phyloP scores from a whole-genome alignment of 2,329 filamentous ascomycete species.

The Ophiostoma pallidulum region DNA sequence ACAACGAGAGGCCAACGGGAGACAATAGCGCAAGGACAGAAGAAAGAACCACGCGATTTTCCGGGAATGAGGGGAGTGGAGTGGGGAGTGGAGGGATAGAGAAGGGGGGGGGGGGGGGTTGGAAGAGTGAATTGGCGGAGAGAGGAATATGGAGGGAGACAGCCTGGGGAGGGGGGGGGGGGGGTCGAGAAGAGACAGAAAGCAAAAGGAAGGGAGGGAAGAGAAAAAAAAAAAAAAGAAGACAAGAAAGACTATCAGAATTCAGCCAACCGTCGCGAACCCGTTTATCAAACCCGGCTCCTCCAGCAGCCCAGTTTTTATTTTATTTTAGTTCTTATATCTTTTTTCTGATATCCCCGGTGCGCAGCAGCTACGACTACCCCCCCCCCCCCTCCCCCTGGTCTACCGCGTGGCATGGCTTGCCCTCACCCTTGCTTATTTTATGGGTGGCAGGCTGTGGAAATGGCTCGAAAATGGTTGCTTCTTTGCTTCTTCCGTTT shows the following conservation, averaged over 20 bases:
- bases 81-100: background rate
- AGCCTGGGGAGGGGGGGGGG: background rate
- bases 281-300: conserved; percentile 8
- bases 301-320: background rate
- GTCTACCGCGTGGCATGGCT: too few species aligned
- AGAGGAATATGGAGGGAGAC: background rate
- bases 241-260: background rate
- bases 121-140: background rate
- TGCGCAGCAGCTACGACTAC: too few species aligned
- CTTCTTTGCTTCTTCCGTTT: background rate
- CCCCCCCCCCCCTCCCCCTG: too few species aligned
- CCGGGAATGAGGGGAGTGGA: conserved; percentile 4
- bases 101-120: background rate
- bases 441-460: too few species aligned
- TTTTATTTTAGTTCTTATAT: too few species aligned
- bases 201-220: background rate
- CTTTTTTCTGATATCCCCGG: background rate
- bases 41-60: conserved; percentile 5
- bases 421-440: too few species aligned
- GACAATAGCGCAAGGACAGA: background rate
- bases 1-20: background rate
- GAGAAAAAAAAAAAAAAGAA: background rate
- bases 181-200: background rate
- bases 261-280: conserved; percentile 8
- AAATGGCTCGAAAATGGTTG: too few species aligned